A percentile compares a stretch with the other conserved stretches of the same genome.
Evolutionary conservation across 352 stramenopile species (phyloP).

Genomic region (Phytophthora brassicae): DNA sequence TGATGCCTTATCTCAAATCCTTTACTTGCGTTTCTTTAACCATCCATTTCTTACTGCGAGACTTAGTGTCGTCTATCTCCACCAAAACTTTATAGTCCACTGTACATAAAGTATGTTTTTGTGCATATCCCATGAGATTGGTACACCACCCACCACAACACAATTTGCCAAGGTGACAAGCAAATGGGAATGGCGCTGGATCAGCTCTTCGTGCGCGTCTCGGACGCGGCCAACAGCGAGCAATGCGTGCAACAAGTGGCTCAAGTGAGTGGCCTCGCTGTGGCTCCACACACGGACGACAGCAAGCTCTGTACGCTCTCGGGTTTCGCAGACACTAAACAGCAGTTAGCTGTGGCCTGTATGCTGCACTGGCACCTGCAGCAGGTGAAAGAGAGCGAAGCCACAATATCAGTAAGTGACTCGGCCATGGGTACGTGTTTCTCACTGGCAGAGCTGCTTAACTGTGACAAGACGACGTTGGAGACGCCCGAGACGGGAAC

Average conservation of each 20-base stretch:
- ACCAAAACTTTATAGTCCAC: too few species aligned
- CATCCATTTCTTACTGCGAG: too few species aligned
- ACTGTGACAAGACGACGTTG: constrained; percentile 38
- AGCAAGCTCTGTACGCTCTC: constrained; percentile 28
- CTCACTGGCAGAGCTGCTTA: constrained; percentile 44
- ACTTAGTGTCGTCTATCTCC: too few species aligned
- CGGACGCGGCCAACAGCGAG: constrained; percentile 21
- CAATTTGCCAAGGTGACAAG: constrained; percentile 20
- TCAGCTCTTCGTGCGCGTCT: constrained; percentile 37
- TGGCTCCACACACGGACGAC: constrained; percentile 7
- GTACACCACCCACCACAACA: constrained; percentile 21
- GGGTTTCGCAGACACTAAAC: constrained; percentile 35
- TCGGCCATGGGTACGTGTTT: constrained; percentile 31
- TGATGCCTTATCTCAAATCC: too few species aligned
- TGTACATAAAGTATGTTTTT: too few species aligned
- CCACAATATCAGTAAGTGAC: constrained; percentile 28
- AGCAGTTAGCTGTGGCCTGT: constrained; percentile 57
- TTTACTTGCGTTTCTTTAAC: too few species aligned
- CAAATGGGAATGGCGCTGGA: constrained; percentile 42
- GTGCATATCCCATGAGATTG: constrained; percentile 8
- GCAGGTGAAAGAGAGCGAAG: constrained; percentile 16
- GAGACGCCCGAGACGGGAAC: constrained; percentile 17
- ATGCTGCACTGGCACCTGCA: constrained; percentile 53
- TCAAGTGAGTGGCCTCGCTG: constrained; percentile 25
- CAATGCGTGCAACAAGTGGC: constrained; percentile 32